These are phyloP conservation scores for Claviceps digitariae DNA, from an alignment of 2,329 filamentous ascomycete species.

Conservation along the genomic window DNA sequence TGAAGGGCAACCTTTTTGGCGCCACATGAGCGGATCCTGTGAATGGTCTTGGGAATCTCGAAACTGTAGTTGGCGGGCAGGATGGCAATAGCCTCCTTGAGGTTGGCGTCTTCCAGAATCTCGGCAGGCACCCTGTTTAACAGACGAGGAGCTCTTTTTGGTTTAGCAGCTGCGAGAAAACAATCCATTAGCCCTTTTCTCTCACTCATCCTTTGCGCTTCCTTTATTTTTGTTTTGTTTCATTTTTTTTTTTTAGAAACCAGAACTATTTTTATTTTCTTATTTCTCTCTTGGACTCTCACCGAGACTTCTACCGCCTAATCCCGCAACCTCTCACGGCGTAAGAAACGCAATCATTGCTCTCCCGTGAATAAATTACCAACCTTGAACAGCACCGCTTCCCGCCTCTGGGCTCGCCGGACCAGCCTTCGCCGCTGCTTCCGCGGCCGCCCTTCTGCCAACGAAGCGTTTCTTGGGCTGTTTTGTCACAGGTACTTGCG, in stretches of 20 bases:
- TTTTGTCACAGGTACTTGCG: conserved; percentile 26
- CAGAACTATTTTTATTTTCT: not conserved
- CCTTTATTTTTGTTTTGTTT: too few species aligned
- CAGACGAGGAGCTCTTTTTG: conserved; percentile 62
- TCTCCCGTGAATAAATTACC: conserved; percentile 10
- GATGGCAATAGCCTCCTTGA: conserved; percentile 76
- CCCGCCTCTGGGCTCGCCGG: conserved; percentile 12
- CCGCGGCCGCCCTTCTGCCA: conserved; percentile 60
- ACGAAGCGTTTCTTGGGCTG: conserved; percentile 90
- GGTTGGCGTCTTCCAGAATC: conserved; percentile 70
- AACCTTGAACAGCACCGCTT: conserved; percentile 36
- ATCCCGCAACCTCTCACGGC: not conserved
- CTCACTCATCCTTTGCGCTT: too few species aligned
- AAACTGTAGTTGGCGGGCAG: conserved; percentile 96
- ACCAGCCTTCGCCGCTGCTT: conserved; percentile 37
- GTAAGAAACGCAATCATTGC: not conserved
- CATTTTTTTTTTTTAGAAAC: not conserved
- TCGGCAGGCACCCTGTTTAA: conserved; percentile 82
- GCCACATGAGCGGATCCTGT: conserved; percentile 69
- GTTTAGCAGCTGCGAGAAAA: conserved; percentile 45
- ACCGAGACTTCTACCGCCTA: not conserved
- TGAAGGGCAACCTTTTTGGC: conserved; percentile 85
- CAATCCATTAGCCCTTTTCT: not conserved
- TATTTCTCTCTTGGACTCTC: not conserved
- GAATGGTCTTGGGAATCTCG: conserved; percentile 96